A percentile compares a stretch with the other conserved stretches of the same genome.
Evolutionary conservation across 129 eudicot genomes (phyloP).

Genomic region (Saposhnikovia divaricata): DNA sequence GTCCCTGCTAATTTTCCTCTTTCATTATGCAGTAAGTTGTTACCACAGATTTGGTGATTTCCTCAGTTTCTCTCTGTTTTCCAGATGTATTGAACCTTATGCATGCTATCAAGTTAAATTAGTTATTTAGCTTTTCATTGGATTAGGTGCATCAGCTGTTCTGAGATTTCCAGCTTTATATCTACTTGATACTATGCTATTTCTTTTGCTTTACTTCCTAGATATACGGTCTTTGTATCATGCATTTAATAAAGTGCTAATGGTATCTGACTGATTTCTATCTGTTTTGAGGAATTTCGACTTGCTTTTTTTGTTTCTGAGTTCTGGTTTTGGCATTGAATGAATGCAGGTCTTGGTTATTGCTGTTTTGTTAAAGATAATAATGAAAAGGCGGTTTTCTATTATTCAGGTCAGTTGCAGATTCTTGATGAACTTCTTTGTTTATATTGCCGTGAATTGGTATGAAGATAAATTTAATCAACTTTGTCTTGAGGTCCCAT

Average conservation of each 20-base stretch:
- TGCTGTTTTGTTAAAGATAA: constrained; percentile 69
- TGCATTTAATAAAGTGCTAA: not conserved
- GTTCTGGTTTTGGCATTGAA: constrained; percentile 10
- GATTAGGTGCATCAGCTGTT: not conserved
- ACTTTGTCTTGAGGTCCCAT: constrained; percentile 4
- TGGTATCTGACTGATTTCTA: too few species aligned
- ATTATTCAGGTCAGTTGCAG: constrained; percentile 70
- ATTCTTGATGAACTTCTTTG: constrained; percentile 2
- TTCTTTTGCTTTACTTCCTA: not conserved
- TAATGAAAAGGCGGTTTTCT: constrained; percentile 93
- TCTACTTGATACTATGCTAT: not conserved
- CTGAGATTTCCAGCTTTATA: not conserved
- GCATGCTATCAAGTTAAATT: not conserved
- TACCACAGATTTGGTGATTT: not conserved
- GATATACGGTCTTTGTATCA: not conserved
- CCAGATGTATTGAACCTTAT: not conserved
- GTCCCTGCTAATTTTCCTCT: not conserved
- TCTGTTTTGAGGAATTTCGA: not conserved
- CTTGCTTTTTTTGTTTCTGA: not conserved
- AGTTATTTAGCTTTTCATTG: not conserved
- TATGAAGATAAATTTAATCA: not conserved
- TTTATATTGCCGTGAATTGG: not conserved
- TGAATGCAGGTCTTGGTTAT: constrained; percentile 81
- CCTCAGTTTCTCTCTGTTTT: not conserved
- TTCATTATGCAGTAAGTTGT: too few species aligned